These are phyloP conservation scores for Trichothecium sympodiale DNA, from an alignment of 2,329 filamentous ascomycete species.

Conservation along the genomic window DNA sequence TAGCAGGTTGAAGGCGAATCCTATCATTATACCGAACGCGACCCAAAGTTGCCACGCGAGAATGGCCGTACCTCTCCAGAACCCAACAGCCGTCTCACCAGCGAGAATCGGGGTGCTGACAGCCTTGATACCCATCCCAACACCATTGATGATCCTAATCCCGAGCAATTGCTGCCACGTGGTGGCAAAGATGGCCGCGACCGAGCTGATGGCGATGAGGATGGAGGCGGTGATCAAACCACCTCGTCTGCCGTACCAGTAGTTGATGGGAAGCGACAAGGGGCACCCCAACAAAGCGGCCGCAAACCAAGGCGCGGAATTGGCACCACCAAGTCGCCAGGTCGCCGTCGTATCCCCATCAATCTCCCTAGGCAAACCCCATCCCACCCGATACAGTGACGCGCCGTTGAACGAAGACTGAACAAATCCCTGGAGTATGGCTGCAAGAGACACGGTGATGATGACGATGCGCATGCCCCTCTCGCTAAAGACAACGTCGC, in stretches of 20 bases:
- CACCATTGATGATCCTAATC: slow-evolving; percentile 24
- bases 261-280: slow-evolving; percentile 27
- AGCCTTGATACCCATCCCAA: slow-evolving; percentile 37
- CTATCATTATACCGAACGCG: slow-evolving; percentile 23
- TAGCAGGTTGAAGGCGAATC: slow-evolving; percentile 24
- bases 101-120: slow-evolving; percentile 35
- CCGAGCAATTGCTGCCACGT: slow-evolving; percentile 21
- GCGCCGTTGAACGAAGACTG: slow-evolving; percentile 32
- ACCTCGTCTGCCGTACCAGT: slow-evolving; percentile 26
- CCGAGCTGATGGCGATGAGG: slow-evolving; percentile 26
- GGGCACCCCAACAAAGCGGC: slow-evolving; percentile 27
- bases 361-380: slow-evolving; percentile 8
- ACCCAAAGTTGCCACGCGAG: slow-evolving; percentile 37
- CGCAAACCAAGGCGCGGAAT: slow-evolving; percentile 26
- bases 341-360: slow-evolving; percentile 11
- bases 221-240: slow-evolving; percentile 26
- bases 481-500: slow-evolving; percentile 26
- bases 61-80: slow-evolving; percentile 35
- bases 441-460: slow-evolving; percentile 30
- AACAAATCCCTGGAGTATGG: slow-evolving; percentile 29
- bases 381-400: slow-evolving; percentile 17
- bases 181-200: slow-evolving; percentile 21
- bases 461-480: slow-evolving; percentile 27
- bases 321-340: slow-evolving; percentile 28
- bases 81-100: slow-evolving; percentile 33